Base-by-base conservation (phyloP, 192 early-diverging fungal genomes). In the Entrophospora sp. region DNA sequence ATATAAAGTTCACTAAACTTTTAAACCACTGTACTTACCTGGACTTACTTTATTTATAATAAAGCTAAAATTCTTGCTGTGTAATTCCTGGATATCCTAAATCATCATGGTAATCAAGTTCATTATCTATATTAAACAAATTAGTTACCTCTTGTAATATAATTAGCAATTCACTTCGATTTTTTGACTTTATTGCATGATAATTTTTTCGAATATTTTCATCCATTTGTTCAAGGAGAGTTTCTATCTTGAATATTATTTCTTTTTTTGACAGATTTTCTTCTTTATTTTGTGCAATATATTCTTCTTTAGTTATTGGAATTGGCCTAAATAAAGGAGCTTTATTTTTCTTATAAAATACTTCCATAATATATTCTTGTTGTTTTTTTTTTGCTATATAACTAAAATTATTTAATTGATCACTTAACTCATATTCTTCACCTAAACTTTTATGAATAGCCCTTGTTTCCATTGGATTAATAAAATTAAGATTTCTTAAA, bases 251-350 rank as follows among this genome's bases (percentile, higher is more conserved):
- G 16, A 3, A 61, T 14, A 38, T 25, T 42, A 61, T 61, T 42
- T 61, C 58, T 42, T 7, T 0, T 20, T 61, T 38, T 3, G 37
- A 27, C 37, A 61, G 38, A 42, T 37, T 61, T 9, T 5, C 38
- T 61, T 52, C 5, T n/a, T 52, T 27, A n/a, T 40, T 31, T 60
- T 60, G 57, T n/a, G 16, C 25, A 14, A 28, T 42, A 16, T 9
- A 34, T 60, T 60, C 36, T 60, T 42, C 16, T 60, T 60, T 61
- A 18, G 37, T 61, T 42, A 61, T 61, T 27, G 24, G 58, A 42
- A 61, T 61, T 20, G 58, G 37, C 58, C 58, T 61, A 61, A 61
- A 61, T 27, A 40, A 61, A 61, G 38, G 24, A 61, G 35, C 18
- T 42, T 16, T n/a, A 22, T 22, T 61, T 12, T 61, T 61, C 18